Evolutionary conservation across 1,284 basidiomycete species (phyloP), one percentile per base, ranked within the genome.

Genomic region (Peniophora sp.): DNA sequence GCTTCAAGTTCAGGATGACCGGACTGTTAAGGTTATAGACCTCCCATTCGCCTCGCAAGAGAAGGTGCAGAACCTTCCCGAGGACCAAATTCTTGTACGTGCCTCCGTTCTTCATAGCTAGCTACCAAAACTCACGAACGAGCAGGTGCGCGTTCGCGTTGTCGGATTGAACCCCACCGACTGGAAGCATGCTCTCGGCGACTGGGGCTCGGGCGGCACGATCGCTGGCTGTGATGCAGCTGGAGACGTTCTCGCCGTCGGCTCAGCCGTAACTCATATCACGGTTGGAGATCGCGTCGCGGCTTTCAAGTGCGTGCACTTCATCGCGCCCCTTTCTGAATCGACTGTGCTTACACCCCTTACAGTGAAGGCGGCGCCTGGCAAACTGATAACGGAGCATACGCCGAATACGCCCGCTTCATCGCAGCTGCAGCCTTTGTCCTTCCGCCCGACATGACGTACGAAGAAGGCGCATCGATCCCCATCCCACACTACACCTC

Each of bases 161-260:
- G 48, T 43, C 12, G 48, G 36, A 6, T 18, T 50, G 24, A 47
- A 47, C 20, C 49, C 49, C 11, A 50, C 49, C n/a, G 49, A 50
- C 24, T 50, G 49, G 49, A 46, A 50, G 15, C 37, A 49, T 20
- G 34, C 48, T 17, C 17, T 39, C 35, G 36, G 11, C 10, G 17
- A 15, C 9, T 49, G 48, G 48, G 37, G 24, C 22, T 5, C 14
- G 3, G 37, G 37, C 8, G 35, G 48, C 14, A 12, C 23, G 37
- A 43, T 64, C 35, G 54, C 71, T 39, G 72, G 73, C 24, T 72
- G 69, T 43, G 75, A 77, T 60, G 73, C 68, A 48, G 58, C 59
- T 14, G 75, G 75, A 15, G 60, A 55, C 1, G 65, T 76, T 52
- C 67, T 66, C 34, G 56, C 61, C 32, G 50, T 70, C 39, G 68